These are phyloP conservation scores for Tieghemostelium lacteum DNA, from an alignment of 78 protist genomes.

Conservation along the genomic window DNA sequence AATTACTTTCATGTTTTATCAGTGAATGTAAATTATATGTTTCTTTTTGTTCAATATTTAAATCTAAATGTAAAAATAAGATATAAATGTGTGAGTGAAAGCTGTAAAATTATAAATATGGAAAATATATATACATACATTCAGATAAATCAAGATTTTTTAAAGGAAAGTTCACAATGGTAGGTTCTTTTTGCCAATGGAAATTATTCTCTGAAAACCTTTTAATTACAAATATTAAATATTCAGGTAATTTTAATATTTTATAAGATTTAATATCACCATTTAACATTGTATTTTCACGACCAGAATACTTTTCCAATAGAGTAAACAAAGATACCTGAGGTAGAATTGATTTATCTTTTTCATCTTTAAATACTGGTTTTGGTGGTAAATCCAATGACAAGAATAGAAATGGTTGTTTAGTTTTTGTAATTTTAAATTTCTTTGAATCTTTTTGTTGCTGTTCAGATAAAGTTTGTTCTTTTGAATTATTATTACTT, in stretches of 20 bases:
- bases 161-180: conserved; percentile 96
- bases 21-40: conserved; percentile 61
- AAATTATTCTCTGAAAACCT: conserved; percentile 92
- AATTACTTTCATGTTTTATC: conserved; percentile 86
- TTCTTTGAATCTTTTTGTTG: background rate
- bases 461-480: background rate
- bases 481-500: background rate
- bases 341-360: conserved; percentile 50
- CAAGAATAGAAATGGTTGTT: conserved; percentile 67
- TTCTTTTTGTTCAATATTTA: background rate
- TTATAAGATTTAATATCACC: conserved; percentile 76
- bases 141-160: conserved; percentile 90
- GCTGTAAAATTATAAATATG: background rate
- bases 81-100: background rate
- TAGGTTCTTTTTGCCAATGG: conserved; percentile 93
- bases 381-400: conserved; percentile 94
- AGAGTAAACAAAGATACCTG: conserved; percentile 81
- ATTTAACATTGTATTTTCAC: background rate
- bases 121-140: conserved; percentile 58
- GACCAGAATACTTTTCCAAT: conserved; percentile 91
- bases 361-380: conserved; percentile 93
- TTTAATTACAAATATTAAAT: conserved; percentile 90
- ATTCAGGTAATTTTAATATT: conserved; percentile 87
- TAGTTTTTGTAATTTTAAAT: background rate
- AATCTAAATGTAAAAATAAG: background rate